phyloP scores from a whole-genome alignment of 2,329 filamentous ascomycete genomes.

The Neofusicoccum umdonicola region DNA sequence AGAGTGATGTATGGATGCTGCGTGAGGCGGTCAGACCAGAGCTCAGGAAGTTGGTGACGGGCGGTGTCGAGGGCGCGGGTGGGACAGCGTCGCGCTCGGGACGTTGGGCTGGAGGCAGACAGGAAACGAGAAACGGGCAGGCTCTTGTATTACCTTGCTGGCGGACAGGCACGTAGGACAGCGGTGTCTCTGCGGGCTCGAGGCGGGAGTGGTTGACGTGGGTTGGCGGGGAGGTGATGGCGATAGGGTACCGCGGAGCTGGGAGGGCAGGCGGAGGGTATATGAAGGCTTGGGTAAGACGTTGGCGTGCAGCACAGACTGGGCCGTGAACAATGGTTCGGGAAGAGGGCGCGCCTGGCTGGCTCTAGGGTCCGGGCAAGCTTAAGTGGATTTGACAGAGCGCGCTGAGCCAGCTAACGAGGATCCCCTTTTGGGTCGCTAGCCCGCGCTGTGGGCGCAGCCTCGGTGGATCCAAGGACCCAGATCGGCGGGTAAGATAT shows the following conservation, averaged over 20 bases:
- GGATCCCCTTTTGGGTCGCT: slow-evolving; percentile 17
- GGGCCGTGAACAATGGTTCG: slow-evolving; percentile 15
- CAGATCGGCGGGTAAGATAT: slow-evolving; percentile 19
- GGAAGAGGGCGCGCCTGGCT: slow-evolving; percentile 15
- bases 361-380: slow-evolving; percentile 17
- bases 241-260: slow-evolving; percentile 16
- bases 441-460: slow-evolving; percentile 15
- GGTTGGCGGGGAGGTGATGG: slow-evolving; percentile 13
- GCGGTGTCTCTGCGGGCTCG: neutral
- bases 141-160: slow-evolving; percentile 9
- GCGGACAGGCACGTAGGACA: neutral
- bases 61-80: neutral
- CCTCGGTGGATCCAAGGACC: slow-evolving; percentile 16
- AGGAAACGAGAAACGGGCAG: slow-evolving; percentile 14
- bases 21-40: neutral
- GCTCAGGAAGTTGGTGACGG: neutral
- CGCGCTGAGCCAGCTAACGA: slow-evolving; percentile 11
- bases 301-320: slow-evolving; percentile 13
- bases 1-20: neutral
- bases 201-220: neutral
- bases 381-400: slow-evolving; percentile 17
- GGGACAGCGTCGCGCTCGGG: slow-evolving; percentile 1
- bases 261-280: slow-evolving; percentile 14
- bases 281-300: slow-evolving; percentile 18
- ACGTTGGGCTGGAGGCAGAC: slow-evolving; percentile 1